These are phyloP conservation scores for Allomyces macrogynus DNA, from an alignment of 192 early-diverging fungal genomes.

Conservation along the genomic window DNA sequence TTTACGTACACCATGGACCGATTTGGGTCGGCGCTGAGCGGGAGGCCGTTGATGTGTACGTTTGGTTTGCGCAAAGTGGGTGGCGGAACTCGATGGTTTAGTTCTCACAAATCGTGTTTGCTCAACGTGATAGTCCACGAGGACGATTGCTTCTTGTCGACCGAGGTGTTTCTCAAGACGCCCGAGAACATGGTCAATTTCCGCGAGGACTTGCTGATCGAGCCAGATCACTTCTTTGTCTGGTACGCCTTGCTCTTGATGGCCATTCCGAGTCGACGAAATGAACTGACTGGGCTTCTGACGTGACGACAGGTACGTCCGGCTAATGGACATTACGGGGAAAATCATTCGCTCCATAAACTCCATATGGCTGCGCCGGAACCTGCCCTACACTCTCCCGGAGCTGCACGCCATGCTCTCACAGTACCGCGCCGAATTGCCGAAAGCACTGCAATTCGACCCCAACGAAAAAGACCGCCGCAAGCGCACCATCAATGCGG, in stretches of 20 bases:
- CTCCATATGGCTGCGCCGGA: neutral
- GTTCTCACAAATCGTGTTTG: neutral
- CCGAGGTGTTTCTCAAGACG: neutral
- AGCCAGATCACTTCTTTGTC: neutral
- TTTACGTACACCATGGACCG: neutral
- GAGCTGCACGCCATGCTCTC: neutral
- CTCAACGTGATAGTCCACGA: neutral
- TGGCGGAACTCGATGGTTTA: neutral
- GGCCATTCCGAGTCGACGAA: no score
- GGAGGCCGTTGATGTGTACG: neutral
- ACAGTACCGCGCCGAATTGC: neutral
- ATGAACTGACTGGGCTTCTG: no score
- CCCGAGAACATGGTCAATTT: neutral
- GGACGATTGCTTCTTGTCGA: neutral
- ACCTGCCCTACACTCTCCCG: neutral
- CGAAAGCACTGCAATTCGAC: neutral
- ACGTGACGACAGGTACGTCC: neutral
- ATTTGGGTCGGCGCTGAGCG: no score
- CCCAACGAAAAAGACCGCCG: neutral
- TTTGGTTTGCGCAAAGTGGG: neutral
- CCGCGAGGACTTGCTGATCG: neutral
- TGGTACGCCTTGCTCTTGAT: neutral
- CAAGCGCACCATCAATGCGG: neutral
- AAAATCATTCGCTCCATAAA: neutral
- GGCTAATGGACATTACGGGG: neutral